phyloP scores from a whole-genome alignment of 2,329 filamentous ascomycete species.

The Trichoderma koningii region DNA sequence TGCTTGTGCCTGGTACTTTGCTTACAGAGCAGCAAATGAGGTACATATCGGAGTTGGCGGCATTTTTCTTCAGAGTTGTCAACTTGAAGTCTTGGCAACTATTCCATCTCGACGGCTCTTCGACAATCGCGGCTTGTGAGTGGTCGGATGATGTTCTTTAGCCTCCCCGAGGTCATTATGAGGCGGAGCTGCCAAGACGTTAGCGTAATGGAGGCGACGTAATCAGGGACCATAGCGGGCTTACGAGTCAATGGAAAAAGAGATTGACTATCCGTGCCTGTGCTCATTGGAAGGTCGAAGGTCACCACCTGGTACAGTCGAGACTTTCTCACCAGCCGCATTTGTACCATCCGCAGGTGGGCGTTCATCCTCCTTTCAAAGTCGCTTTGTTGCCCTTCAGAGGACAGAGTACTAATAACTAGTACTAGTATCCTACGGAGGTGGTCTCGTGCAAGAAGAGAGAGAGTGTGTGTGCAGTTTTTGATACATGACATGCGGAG shows the following conservation, averaged over 20 bases:
- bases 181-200: conserved; percentile 19
- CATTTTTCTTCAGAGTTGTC: conserved; percentile 14
- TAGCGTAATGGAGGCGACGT: conserved; percentile 19
- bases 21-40: conserved; percentile 3
- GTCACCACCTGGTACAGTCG: neutral
- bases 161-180: conserved; percentile 7
- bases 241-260: conserved; percentile 6
- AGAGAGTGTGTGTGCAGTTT: too few species aligned
- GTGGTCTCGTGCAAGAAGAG: too few species aligned
- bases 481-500: neutral
- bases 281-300: conserved; percentile 1
- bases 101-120: conserved; percentile 9
- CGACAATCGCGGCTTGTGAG: conserved; percentile 12
- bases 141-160: conserved; percentile 23
- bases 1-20: neutral
- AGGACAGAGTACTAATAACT: too few species aligned
- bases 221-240: conserved; percentile 19
- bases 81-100: conserved; percentile 16
- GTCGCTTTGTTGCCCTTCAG: too few species aligned
- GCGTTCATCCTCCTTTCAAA: too few species aligned
- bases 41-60: conserved; percentile 14
- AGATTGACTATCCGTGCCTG: neutral
- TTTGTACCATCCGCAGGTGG: neutral
- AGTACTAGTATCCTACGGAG: too few species aligned
- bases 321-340: too few species aligned